phyloP scores from a whole-genome alignment of 1,284 basidiomycete species.

The Trichosporon sp. region DNA sequence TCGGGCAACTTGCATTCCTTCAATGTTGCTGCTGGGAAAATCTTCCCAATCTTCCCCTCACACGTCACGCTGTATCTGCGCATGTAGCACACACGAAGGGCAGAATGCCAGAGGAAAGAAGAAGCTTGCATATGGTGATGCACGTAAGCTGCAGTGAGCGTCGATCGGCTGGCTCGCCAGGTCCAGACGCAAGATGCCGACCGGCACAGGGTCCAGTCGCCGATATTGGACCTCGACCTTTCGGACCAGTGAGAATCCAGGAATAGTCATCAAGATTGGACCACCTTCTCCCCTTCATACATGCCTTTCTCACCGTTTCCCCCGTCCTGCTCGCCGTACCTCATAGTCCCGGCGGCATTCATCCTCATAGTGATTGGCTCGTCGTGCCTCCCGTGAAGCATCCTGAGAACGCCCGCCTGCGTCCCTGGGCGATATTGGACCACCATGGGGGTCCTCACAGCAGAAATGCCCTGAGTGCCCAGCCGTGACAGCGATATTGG shows the following conservation, averaged over 20 bases:
- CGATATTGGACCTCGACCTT: slow-evolving; percentile 1
- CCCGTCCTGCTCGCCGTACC: background rate
- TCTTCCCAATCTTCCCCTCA: background rate
- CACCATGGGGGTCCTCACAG: background rate
- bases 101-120: background rate
- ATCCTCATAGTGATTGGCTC: background rate
- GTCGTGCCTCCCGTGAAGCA: background rate
- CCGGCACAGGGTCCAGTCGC: background rate
- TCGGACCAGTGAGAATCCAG: background rate
- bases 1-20: slow-evolving; percentile 1
- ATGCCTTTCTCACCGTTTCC: background rate
- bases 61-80: background rate
- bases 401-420: background rate
- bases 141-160: too few species aligned
- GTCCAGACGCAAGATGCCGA: slow-evolving; percentile 2
- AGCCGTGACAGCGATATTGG: background rate
- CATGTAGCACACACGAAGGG: background rate
- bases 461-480: background rate
- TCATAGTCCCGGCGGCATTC: background rate
- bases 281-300: background rate
- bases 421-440: background rate
- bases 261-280: background rate
- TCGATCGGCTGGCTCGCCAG: background rate
- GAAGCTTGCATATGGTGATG: too few species aligned
- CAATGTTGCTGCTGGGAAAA: background rate